Evolutionary conservation across 2,329 filamentous ascomycete genomes (phyloP), one percentile per base, ranked within the genome.

Genomic region (Xylariaceae sp.): DNA sequence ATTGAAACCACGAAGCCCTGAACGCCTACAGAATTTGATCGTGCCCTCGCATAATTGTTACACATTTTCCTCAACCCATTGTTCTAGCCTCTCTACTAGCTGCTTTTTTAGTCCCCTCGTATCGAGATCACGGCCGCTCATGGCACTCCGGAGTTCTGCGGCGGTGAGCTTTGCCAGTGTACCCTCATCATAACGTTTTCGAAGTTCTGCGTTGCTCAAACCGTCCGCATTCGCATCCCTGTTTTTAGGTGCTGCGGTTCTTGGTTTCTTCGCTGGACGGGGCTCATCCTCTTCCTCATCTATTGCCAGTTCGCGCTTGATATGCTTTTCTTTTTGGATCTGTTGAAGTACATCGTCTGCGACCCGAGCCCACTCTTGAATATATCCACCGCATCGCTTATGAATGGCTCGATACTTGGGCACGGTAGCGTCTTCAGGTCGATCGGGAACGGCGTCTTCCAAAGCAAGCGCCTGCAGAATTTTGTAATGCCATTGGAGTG

Each of bases 401-500:
- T 91, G 83, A 51, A 99, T 97, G 61, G 95, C 89, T 62, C 82
- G 86, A 71, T 86, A 91, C 63, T 88, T 89, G 1, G 94, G 94
- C 13, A 89, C 68, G 0, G 94, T 97, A 60, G 87, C 85, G 67
- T 99, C 94, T 13, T 82, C 77, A 1, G 72, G 72, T 47, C 86
- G 80, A 18, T 88, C 86, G 0, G 92, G 92, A 1, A 95, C 74
- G 61, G 96, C 92, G 68, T 99, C 94, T 34, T 96, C 92, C 0
- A 99, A 77, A 0, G 94, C 94, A 53, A 96, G 79, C 6, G 89
- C 87, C 71, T 99, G 94, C 0, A 99, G 75, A 43, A 99, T 95
- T 57, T 84, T 86, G 76, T 97, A 99, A 73, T 97, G 94, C 92
- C 92, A 99, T 72, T 99, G 94, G 21, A 99, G 77, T 8, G 88